A percentile compares a stretch with the other conserved stretches of the same genome.
Conservation (phyloP, 2,329 filamentous ascomycete genomes). For the Colletotrichum musae region DNA sequence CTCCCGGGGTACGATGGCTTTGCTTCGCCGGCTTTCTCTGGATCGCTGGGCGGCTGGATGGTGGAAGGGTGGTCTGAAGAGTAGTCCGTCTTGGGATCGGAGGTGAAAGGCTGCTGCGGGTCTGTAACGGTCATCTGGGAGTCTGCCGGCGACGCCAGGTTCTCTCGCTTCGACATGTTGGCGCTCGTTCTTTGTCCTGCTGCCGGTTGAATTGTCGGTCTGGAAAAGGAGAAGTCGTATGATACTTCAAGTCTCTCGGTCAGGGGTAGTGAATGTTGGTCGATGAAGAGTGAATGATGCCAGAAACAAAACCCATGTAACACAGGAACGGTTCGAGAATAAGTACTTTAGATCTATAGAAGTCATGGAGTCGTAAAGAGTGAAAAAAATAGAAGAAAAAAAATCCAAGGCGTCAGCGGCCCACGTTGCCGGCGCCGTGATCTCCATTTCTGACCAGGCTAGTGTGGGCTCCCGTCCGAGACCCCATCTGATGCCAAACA, state of each 20-base stretch:
- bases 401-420: conserved; percentile 24
- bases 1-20: conserved; percentile 19
- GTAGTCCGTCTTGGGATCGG: conserved; percentile 26
- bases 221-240: not conserved
- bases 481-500: conserved; percentile 2
- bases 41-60: conserved; percentile 8
- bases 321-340: not conserved
- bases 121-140: conserved; percentile 31
- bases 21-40: conserved; percentile 17
- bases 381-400: conserved; percentile 1
- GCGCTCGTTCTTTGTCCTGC: not conserved
- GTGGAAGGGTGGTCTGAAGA: conserved; percentile 26
- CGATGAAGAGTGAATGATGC: not conserved
- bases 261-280: not conserved
- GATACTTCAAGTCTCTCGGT: no score
- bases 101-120: conserved; percentile 1
- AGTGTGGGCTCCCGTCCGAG: conserved; percentile 7
- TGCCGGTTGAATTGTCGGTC: not conserved
- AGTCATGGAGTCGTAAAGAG: not conserved
- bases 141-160: conserved; percentile 22
- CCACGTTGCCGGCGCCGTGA: conserved; percentile 24
- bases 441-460: conserved; percentile 20
- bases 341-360: conserved; percentile 3
- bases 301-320: not conserved
- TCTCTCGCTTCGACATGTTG: conserved; percentile 21